phyloP scores from a whole-genome alignment of 2,329 filamentous ascomycete genomes.

The Cercospora brassicicola region DNA sequence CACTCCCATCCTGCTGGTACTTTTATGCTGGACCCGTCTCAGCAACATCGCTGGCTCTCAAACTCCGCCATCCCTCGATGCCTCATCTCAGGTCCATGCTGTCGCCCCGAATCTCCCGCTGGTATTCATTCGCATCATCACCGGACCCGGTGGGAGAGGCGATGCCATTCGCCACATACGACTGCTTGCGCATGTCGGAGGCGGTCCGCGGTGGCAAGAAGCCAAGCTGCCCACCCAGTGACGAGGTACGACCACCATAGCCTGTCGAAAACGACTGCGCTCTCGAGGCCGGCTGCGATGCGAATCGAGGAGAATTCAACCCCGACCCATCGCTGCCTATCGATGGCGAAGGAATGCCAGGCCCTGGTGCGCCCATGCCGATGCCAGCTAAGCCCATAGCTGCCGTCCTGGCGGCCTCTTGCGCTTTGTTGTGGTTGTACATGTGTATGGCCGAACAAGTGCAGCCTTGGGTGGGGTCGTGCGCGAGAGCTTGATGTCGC shows the following conservation, averaged over 20 bases:
- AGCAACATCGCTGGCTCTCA: background rate
- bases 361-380: slow-evolving; percentile 9
- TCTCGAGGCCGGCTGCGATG: slow-evolving; percentile 15
- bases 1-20: background rate
- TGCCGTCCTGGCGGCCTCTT: slow-evolving; percentile 28
- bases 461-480: slow-evolving; percentile 35
- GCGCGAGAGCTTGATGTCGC: slow-evolving; percentile 37
- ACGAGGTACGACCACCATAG: slow-evolving; percentile 9
- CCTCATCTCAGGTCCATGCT: background rate
- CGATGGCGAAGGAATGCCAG: slow-evolving; percentile 24
- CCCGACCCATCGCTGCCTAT: slow-evolving; percentile 22
- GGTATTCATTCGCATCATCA: background rate
- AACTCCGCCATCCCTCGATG: background rate
- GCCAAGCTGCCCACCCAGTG: slow-evolving; percentile 8
- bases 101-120: background rate
- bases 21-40: background rate
- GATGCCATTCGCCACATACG: background rate
- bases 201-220: background rate
- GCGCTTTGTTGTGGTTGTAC: slow-evolving; percentile 39
- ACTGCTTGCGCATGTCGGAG: slow-evolving; percentile 2
- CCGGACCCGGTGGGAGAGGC: background rate
- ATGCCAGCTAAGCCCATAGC: slow-evolving; percentile 17
- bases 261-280: slow-evolving; percentile 24
- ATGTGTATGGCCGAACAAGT: slow-evolving; percentile 36
- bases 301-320: slow-evolving; percentile 14